Conservation (phyloP, 352 stramenopile genomes). For the Phytopythium delawarense region DNA sequence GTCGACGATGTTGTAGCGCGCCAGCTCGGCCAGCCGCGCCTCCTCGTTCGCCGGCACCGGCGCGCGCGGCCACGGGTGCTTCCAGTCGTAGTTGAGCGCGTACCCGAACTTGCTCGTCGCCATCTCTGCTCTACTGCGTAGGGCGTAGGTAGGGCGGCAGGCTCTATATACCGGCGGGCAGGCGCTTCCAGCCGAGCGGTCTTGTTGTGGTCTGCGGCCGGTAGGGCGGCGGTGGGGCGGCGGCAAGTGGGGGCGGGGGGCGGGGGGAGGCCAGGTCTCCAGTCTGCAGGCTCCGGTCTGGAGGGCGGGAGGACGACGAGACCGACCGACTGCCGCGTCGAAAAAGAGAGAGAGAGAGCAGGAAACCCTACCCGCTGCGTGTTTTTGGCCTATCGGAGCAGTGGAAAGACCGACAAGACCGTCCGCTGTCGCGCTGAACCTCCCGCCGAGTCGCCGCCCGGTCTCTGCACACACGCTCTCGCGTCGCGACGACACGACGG, state of each 20-base stretch:
- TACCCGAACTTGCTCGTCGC: constrained; percentile 56
- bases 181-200: background rate
- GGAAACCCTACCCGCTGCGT: background rate
- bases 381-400: background rate
- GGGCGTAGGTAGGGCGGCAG: background rate
- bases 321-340: no score
- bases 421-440: background rate
- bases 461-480: background rate
- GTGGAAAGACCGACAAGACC: background rate
- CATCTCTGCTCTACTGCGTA: no score
- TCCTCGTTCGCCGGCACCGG: constrained; percentile 72
- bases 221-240: background rate
- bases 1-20: constrained; percentile 74
- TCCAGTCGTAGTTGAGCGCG: constrained; percentile 80
- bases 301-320: no score
- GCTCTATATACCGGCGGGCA: background rate
- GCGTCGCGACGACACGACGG: background rate
- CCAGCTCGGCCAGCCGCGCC: constrained; percentile 55
- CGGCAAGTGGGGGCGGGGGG: no score
- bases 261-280: no score
- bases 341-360: background rate
- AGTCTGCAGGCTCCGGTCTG: no score
- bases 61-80: constrained; percentile 76
- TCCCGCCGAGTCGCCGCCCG: background rate
- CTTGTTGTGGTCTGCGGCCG: background rate